These are phyloP conservation scores for Fusarium nurragi DNA, from an alignment of 2,329 filamentous ascomycete genomes.

Conservation along the genomic window DNA sequence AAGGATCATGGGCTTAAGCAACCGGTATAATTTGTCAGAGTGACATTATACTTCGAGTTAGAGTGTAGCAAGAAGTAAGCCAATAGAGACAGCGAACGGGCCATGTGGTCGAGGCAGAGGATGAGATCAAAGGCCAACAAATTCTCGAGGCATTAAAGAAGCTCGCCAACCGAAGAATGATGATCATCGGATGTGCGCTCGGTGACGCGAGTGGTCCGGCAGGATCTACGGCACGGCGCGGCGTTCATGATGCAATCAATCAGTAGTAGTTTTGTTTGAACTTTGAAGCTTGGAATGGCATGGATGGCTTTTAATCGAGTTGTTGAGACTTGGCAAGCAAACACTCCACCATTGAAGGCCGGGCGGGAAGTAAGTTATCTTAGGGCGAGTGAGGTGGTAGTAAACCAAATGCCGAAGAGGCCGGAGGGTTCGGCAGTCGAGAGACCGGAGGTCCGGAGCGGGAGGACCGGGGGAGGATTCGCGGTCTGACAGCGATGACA, in stretches of 20 bases:
- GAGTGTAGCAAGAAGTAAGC: slow-evolving; percentile 12
- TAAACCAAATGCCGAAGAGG: neutral
- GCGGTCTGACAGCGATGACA: slow-evolving; percentile 13
- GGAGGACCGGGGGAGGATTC: slow-evolving; percentile 11
- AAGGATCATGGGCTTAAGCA: neutral
- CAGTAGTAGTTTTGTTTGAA: neutral
- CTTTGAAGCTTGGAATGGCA: neutral
- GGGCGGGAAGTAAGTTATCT: neutral
- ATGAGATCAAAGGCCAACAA: slow-evolving; percentile 18
- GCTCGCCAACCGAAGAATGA: slow-evolving; percentile 5
- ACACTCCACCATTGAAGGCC: neutral
- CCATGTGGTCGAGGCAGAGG: slow-evolving; percentile 44
- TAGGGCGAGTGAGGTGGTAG: neutral
- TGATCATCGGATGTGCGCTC: slow-evolving; percentile 18
- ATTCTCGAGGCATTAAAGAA: neutral
- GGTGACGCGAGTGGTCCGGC: slow-evolving; percentile 17
- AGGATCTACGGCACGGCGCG: slow-evolving; percentile 8
- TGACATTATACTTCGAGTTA: neutral
- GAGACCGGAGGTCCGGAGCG: slow-evolving; percentile 31
- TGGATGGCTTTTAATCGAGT: slow-evolving; percentile 1
- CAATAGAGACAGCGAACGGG: slow-evolving; percentile 33
- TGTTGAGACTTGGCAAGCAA: neutral
- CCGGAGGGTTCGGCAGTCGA: slow-evolving; percentile 23
- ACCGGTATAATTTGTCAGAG: neutral
- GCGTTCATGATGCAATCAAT: slow-evolving; percentile 18